These are phyloP conservation scores for Colletotrichum destructivum DNA, from an alignment of 2,329 filamentous ascomycete species.

Conservation along the genomic window DNA sequence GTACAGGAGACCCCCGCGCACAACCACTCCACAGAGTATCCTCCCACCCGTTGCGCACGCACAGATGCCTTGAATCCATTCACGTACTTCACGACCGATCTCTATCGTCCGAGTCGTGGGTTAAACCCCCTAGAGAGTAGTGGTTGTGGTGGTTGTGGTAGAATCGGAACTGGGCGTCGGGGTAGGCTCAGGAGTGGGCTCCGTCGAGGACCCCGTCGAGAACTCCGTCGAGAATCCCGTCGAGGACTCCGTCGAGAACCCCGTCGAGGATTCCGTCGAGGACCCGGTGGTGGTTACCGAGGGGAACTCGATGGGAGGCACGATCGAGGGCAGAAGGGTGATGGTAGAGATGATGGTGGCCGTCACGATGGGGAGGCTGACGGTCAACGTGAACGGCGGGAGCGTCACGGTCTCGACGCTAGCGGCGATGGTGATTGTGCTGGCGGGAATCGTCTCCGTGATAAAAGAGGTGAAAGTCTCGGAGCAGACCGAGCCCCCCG, in stretches of 20 bases:
- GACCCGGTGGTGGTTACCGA: too few species aligned
- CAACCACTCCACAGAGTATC: too few species aligned
- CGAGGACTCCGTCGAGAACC: too few species aligned
- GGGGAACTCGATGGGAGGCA: too few species aligned
- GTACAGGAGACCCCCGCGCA: too few species aligned
- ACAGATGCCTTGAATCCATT: too few species aligned
- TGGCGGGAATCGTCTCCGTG: neutral
- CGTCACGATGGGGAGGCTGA: neutral
- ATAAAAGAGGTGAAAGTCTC: neutral
- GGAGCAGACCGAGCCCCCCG: neutral
- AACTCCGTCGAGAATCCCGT: too few species aligned
- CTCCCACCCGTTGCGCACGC: too few species aligned
- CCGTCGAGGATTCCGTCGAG: too few species aligned
- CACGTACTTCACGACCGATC: too few species aligned
- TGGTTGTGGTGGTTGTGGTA: neutral
- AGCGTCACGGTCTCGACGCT: neutral
- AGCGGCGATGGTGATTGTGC: neutral
- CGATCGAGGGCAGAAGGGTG: neutral
- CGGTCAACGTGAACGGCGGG: neutral
- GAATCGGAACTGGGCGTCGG: too few species aligned
- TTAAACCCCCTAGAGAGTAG: neutral
- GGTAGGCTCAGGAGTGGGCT: neutral
- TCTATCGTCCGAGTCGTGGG: too few species aligned
- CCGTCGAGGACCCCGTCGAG: neutral
- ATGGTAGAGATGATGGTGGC: neutral